Base-by-base conservation (phyloP, 179 eudicot genomes). In the Spinacia oleracea region DNA sequence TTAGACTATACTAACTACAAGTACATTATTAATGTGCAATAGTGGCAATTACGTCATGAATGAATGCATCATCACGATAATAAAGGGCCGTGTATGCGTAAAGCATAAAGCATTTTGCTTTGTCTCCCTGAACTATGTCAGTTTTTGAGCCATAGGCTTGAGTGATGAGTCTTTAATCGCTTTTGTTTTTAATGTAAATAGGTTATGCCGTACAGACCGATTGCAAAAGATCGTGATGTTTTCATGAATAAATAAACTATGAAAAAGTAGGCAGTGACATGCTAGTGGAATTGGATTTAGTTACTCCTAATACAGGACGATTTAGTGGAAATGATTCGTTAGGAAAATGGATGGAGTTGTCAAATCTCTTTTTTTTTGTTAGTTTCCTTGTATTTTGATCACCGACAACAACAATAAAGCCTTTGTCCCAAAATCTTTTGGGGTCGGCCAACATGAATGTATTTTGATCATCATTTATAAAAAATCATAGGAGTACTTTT, bases 101-200 rank as follows among this genome's bases (percentile, higher is more conserved):
- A 79, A 79, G 82, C 73, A 62, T 27, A 75, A 76, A 34, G 63
- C 77, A 60, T 45, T 60, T 76, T 79, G 76, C 67, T 75, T 79
- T 71, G 73, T 79, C 85, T 65, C 80, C 80, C 73, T 72, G n/a
- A 64, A 72, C 74, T 50, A 15, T 43, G 29, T 77, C 78, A 81
- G 34, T 72, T 48, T 71, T 51, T 81, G 72, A 81, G 66, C 65
- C 72, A 38, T 40, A 15, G 12, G 32, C 69, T 72, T 64, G 77
- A 70, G 67, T 45, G 34, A 32, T 72, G 62, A 32, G 15, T 55
- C 51, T 68, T 31, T 16, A 25, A 50, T 27, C 23, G 34, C 25
- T 78, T 71, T 35, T 79, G 31, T 63, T n/a, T 58, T 43, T 75
- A 45, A 46, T 74, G 32, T 65, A 10, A 40, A 42, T 27, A 73